Evolutionary conservation across 306 rosid species (phyloP), one percentile per base, ranked within the genome.

Genomic region (Cucurbita moschata): DNA sequence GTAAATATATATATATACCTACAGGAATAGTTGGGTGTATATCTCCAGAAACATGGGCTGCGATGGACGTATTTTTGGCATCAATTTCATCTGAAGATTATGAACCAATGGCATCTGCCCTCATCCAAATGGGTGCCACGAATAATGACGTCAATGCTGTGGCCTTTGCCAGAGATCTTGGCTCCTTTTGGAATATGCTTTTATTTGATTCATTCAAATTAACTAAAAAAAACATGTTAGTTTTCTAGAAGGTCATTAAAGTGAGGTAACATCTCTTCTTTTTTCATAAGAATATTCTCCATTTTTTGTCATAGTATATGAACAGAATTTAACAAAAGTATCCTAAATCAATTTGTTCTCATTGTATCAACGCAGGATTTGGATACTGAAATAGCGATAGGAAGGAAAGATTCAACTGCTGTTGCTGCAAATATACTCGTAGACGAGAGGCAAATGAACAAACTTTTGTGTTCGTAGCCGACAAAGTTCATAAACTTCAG

Each of bases 371-470:
- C 84, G 85, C 92, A 94, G 99, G 96, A 94, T 51, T 87, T 91
- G 92, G 97, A 94, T 84, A 91, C 96, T 12, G 96, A 94, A 82
- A 74, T 94, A 81, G 88, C 91, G 71, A 84, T 91, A 78, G 71
- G 91, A 35, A 54, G 66, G 23, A 77, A 87, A 59, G 79, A 65
- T 26, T 84, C 96, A 54, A 82, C 96, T 19, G 90, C 97, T 73
- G 88, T 89, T 30, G 83, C 97, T 72, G 97, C 99, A 35, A 91
- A 91, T 83, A 73, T 94, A 53, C 79, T 91, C 44, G 84, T 86
- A 71, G 99, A 94, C 62, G 96, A 94, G 83, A 89, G 99, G 84
- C 99, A 94, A 86, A 94, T 94, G 97, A 94, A 94, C 83, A 96
- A 97, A 30, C 92, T 91, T 76, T 94, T 9, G 51, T 40, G 71